Evolutionary conservation across 306 rosid genomes (phyloP).

Genomic region (Citrullus colocynthis): DNA sequence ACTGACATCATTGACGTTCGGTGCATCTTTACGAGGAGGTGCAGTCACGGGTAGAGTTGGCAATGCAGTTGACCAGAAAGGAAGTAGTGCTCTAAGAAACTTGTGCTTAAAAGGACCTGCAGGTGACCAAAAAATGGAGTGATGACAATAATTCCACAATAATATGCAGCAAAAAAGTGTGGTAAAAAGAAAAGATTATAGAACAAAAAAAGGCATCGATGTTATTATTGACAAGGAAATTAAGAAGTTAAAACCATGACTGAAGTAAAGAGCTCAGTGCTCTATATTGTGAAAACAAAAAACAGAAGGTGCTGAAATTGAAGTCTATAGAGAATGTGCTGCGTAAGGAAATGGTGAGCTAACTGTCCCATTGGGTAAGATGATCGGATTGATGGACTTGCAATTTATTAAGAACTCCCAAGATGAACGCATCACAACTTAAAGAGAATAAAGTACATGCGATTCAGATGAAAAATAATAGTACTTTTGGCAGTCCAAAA

Average conservation of each 20-base stretch:
- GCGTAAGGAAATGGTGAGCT: neutral
- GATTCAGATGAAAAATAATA: neutral
- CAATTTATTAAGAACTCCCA: neutral
- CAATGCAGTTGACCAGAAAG: slow-evolving; percentile 87
- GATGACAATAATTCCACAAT: neutral
- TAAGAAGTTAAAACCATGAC: neutral
- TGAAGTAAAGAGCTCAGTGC: neutral
- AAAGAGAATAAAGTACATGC: neutral
- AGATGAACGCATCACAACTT: neutral
- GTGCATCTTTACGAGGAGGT: slow-evolving; percentile 65
- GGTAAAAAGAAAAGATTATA: neutral
- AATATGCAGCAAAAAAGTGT: neutral
- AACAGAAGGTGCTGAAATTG: neutral
- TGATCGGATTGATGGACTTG: neutral
- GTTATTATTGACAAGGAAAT: neutral
- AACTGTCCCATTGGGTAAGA: neutral
- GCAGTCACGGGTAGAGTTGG: slow-evolving; percentile 93
- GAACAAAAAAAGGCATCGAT: neutral
- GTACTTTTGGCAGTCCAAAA: neutral
- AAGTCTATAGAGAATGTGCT: neutral
- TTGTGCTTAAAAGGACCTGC: slow-evolving; percentile 85
- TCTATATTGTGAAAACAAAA: neutral
- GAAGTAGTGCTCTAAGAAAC: slow-evolving; percentile 86
- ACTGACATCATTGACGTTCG: slow-evolving; percentile 37
- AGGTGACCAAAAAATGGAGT: neutral